phyloP scores from a whole-genome alignment of 208 protist species.

The Trypanosoma lewisi region DNA sequence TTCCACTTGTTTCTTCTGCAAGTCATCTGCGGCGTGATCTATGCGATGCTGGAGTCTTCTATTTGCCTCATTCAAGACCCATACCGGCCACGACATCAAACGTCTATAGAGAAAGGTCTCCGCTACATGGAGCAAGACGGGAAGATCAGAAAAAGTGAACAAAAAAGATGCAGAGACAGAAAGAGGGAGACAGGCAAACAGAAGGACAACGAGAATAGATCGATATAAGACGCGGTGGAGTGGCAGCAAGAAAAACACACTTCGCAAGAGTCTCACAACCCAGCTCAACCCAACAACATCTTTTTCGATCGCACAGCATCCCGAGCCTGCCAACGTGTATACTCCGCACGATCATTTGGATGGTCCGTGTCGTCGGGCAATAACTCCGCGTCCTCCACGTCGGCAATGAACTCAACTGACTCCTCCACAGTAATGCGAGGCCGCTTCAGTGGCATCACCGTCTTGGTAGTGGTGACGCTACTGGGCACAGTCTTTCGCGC shows the following conservation, averaged over 20 bases:
- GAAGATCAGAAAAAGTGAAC: neutral
- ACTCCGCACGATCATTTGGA: slow-evolving; percentile 49
- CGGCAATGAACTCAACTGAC: neutral
- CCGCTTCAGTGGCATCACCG: slow-evolving; percentile 11
- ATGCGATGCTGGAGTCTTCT: slow-evolving; percentile 32
- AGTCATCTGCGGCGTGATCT: slow-evolving; percentile 14
- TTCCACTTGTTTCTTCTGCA: slow-evolving; percentile 37
- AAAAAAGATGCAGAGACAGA: slow-evolving; percentile 1
- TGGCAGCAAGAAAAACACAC: neutral
- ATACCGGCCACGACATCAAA: slow-evolving; percentile 65
- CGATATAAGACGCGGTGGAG: neutral
- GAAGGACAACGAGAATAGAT: neutral
- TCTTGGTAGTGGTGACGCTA: neutral
- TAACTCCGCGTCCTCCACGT: slow-evolving; percentile 15
- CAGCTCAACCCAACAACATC: slow-evolving; percentile 7
- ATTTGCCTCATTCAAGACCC: slow-evolving; percentile 66
- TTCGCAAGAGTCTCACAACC: no score
- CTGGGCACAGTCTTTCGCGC: neutral
- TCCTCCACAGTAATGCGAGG: slow-evolving; percentile 14
- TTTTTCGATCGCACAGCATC: slow-evolving; percentile 28
- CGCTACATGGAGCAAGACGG: slow-evolving; percentile 1
- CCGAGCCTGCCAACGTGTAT: slow-evolving; percentile 44
- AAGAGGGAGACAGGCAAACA: neutral
- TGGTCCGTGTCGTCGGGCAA: slow-evolving; percentile 73
- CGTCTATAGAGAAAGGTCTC: neutral